Evolutionary conservation across 1,284 basidiomycete species (phyloP).

Genomic region (Ganoderma sinense): DNA sequence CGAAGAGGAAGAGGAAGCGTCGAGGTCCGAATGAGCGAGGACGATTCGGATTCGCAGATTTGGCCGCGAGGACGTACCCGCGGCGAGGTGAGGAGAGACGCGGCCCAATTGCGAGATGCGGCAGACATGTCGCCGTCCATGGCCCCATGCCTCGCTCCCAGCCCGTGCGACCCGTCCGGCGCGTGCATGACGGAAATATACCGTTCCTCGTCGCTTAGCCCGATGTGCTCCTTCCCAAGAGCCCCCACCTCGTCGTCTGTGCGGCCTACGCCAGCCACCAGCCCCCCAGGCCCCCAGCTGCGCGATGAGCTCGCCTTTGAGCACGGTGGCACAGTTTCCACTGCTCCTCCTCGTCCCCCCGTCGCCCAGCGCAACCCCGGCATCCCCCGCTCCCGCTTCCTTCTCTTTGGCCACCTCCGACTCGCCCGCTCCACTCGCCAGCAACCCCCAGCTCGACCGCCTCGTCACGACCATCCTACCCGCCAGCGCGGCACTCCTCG

Average conservation of each 20-base stretch:
- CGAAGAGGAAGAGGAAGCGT: background rate
- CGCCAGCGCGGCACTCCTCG: constrained; percentile 41
- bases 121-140: constrained; percentile 6
- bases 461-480: constrained; percentile 44
- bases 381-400: background rate
- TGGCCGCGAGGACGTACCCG: background rate
- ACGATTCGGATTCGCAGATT: background rate
- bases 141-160: constrained; percentile 12
- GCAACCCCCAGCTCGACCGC: constrained; percentile 25
- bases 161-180: constrained; percentile 28
- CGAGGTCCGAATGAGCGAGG: background rate
- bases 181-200: constrained; percentile 27
- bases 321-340: constrained; percentile 23
- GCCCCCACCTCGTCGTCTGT: constrained; percentile 23
- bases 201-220: constrained; percentile 28
- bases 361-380: background rate
- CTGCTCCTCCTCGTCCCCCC: constrained; percentile 5
- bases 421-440: constrained; percentile 3
- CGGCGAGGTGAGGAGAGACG: background rate
- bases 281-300: constrained; percentile 13
- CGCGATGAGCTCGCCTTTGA: constrained; percentile 22
- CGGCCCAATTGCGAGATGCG: constrained; percentile 2
- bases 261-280: constrained; percentile 14
- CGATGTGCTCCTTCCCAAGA: constrained; percentile 27
- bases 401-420: constrained; percentile 2